Evolutionary conservation across 1,284 basidiomycete species (phyloP).

Genomic region (Heliocybe sulcata): DNA sequence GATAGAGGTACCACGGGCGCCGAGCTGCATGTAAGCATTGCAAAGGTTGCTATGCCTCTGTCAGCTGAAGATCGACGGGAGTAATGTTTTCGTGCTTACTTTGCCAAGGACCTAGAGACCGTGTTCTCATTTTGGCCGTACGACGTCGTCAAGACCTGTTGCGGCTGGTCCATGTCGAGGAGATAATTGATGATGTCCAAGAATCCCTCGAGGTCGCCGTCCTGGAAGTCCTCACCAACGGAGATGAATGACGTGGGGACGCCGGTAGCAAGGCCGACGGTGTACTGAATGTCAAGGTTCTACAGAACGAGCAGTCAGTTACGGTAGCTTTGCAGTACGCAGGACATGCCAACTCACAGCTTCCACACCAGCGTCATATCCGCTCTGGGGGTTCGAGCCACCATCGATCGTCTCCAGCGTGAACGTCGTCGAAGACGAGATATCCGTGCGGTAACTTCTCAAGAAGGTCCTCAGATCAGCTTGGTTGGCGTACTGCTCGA

Average conservation of each 20-base stretch:
- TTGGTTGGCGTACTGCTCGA: constrained; percentile 18
- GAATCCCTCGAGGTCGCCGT: constrained; percentile 13
- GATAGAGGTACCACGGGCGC: constrained; percentile 27
- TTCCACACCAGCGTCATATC: constrained; percentile 19
- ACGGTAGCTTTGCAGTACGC: neutral
- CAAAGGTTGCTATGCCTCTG: constrained; percentile 23
- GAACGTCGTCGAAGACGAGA: constrained; percentile 21
- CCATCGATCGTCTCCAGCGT: constrained; percentile 20
- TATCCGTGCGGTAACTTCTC: constrained; percentile 16
- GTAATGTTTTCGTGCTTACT: constrained; percentile 8
- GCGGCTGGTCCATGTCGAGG: constrained; percentile 13
- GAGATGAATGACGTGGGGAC: constrained; percentile 11
- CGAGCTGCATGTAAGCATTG: constrained; percentile 25
- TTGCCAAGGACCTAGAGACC: constrained; percentile 17
- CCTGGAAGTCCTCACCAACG: constrained; percentile 17
- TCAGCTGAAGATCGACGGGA: neutral
- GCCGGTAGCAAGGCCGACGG: constrained; percentile 11
- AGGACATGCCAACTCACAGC: constrained; percentile 9
- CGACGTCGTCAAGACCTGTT: constrained; percentile 18
- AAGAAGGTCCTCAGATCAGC: constrained; percentile 15
- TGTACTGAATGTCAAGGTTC: constrained; percentile 13
- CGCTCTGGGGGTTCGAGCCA: constrained; percentile 19
- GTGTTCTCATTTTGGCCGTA: constrained; percentile 20
- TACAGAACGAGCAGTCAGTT: neutral
- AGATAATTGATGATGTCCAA: constrained; percentile 19